A percentile compares a stretch with the other conserved stretches of the same genome.
Evolutionary conservation across 768 basidiomycete species (phyloP).

Genomic region (Chalciporus piperatus): DNA sequence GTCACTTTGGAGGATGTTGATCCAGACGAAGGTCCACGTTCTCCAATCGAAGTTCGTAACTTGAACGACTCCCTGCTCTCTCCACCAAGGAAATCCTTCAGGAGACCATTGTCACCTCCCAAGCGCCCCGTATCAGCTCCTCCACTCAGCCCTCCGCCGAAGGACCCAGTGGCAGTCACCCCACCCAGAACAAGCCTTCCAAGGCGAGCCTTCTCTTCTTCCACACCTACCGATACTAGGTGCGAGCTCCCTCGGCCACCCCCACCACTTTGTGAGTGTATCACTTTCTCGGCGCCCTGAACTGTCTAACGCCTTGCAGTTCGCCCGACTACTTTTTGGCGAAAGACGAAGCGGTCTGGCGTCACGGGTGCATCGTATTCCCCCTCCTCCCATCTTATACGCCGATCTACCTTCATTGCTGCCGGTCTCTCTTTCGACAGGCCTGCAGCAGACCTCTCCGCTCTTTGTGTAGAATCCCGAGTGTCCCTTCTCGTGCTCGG

Average conservation of each 20-base stretch:
- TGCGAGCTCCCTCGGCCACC: constrained; percentile 55
- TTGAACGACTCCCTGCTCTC: constrained; percentile 23
- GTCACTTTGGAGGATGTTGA: constrained; percentile 30
- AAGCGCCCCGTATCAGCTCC: constrained; percentile 23
- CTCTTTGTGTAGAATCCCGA: constrained; percentile 59
- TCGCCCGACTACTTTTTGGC: constrained; percentile 82
- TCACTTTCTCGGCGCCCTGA: not conserved
- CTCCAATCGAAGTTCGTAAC: constrained; percentile 22
- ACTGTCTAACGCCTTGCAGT: constrained; percentile 39
- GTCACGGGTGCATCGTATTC: constrained; percentile 71
- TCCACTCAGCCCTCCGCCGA: constrained; percentile 12
- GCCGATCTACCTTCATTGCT: constrained; percentile 76
- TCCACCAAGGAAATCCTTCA: constrained; percentile 29
- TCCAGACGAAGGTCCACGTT: constrained; percentile 20
- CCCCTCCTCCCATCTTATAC: constrained; percentile 68
- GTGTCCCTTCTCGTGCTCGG: constrained; percentile 39
- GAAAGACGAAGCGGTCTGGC: constrained; percentile 67
- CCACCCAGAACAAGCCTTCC: constrained; percentile 8
- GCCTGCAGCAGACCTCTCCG: constrained; percentile 58
- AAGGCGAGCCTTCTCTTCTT: constrained; percentile 16
- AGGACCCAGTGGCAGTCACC: not conserved
- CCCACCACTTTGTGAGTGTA: constrained; percentile 59
- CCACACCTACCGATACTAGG: constrained; percentile 8
- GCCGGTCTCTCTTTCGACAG: constrained; percentile 68
- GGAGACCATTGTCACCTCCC: constrained; percentile 7